Evolutionary conservation across 2,329 filamentous ascomycete species (phyloP), one percentile per base, ranked within the genome.

Genomic region (Shiraia bambusicola): DNA sequence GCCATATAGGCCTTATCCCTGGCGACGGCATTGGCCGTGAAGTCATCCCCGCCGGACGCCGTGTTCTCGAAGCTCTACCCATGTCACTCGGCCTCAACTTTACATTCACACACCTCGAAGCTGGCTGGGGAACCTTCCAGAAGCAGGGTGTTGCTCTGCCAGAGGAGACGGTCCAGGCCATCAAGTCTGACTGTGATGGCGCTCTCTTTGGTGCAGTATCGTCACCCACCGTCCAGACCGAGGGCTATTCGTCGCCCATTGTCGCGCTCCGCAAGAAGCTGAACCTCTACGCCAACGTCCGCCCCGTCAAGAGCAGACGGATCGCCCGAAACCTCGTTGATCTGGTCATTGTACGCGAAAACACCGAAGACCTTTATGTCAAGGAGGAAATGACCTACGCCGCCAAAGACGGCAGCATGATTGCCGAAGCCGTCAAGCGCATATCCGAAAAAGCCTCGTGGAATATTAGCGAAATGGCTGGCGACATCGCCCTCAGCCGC

Each of bases 11-110:
- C 70, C 87, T 97, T 62, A 97, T 98, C 69, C 88, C 93, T 61
- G 93, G 93, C 66, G 93, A 98, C 75, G 93, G 93, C 72, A 98
- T 98, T 74, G 93, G 93, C 73, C 88, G 88, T 69, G 93, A 98
- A 75, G 93, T 98, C 70, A 97, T 98, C 72, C 93, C 93, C 54
- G 81, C 93, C 40, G 93, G 92, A 37, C 88, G 89, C 61, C 86
- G 87, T 52, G 78, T 97, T 58, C 87, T 98, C 65, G 92, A 98
- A 76, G 87, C 93, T 36, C 85, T 98, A 2, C 91, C 92, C 25
- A 72, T 85, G n/a, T 93, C 88, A n/a, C 76, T 96, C 34, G 86
- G 87, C 63, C 81, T 98, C 59, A 91, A 89, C 66, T 97, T 97
- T 79, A 87, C 86, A 69, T 98, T 97, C 72, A 82, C 93, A 58